A percentile compares a stretch with the other conserved stretches of the same genome.
Evolutionary conservation across 805 yeast species (phyloP).

Genomic region (Saccharomycopsis sp.): DNA sequence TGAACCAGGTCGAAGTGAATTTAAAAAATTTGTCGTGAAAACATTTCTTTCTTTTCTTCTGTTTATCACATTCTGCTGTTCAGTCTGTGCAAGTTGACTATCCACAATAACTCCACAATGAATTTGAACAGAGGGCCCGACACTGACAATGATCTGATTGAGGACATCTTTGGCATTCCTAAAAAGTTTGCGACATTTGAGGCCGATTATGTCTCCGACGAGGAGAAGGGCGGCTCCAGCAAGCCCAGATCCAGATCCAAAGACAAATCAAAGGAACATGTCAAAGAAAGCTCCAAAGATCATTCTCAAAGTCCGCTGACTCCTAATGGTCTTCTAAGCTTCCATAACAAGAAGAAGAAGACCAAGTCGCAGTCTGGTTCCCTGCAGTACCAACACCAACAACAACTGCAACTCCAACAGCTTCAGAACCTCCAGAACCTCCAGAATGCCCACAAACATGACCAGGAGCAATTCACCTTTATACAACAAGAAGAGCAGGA

Average conservation of each 20-base stretch:
- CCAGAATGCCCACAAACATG: not conserved
- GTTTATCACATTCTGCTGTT: too few relatives aligned
- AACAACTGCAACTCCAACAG: not conserved
- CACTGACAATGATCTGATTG: slow-evolving; percentile 9
- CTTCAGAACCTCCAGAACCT: not conserved
- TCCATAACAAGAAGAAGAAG: not conserved
- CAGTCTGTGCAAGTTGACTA: too few relatives aligned
- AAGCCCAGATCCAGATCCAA: too few relatives aligned
- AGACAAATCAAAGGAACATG: too few relatives aligned
- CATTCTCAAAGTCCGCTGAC: too few relatives aligned
- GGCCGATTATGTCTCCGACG: slow-evolving; percentile 10
- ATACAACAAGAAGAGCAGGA: not conserved
- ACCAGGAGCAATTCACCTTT: not conserved
- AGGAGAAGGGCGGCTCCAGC: slow-evolving; percentile 3
- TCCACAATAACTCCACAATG: not conserved
- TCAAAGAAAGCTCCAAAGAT: too few relatives aligned
- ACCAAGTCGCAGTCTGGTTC: not conserved
- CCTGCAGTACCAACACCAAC: not conserved
- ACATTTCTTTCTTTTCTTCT: not conserved
- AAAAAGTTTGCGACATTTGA: slow-evolving; percentile 11
- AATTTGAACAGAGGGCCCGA: not conserved
- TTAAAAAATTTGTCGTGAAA: not conserved
- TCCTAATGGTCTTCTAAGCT: not conserved
- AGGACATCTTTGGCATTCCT: slow-evolving; percentile 14
- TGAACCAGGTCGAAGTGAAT: not conserved